Conservation (phyloP, 2,329 filamentous ascomycete genomes). For the Hypocreales sp. region DNA sequence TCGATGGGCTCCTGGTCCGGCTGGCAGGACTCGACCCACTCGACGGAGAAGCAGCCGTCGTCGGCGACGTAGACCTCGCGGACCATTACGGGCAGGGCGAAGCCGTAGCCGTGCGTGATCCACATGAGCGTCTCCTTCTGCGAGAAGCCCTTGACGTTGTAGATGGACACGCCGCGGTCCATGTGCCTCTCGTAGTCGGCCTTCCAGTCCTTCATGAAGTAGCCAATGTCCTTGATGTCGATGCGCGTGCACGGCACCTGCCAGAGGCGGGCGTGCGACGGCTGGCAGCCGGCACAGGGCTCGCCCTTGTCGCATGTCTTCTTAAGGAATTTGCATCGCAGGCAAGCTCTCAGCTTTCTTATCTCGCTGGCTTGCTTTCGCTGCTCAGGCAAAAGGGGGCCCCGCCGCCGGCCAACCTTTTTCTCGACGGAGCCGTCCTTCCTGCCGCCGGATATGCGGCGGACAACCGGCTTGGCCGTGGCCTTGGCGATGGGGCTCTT, state of each 20-base stretch:
- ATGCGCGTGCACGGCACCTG: slow-evolving; percentile 96
- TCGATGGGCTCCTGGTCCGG: slow-evolving; percentile 54
- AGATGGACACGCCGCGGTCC: slow-evolving; percentile 73
- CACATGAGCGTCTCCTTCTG: slow-evolving; percentile 59
- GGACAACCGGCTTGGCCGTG: slow-evolving; percentile 63
- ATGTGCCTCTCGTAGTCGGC: slow-evolving; percentile 90
- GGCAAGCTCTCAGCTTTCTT: slow-evolving; percentile 80
- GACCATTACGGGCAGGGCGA: slow-evolving; percentile 81
- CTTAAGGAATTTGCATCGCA: slow-evolving; percentile 97
- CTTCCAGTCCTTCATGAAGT: slow-evolving; percentile 99
- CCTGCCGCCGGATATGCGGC: slow-evolving; percentile 62
- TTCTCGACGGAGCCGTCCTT: slow-evolving; percentile 71
- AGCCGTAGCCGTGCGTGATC: slow-evolving; percentile 93
- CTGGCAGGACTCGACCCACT: slow-evolving; percentile 78
- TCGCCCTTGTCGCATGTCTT: slow-evolving; percentile 98
- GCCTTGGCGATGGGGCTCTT: slow-evolving; percentile 72
- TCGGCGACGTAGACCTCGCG: slow-evolving; percentile 87
- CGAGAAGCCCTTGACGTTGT: slow-evolving; percentile 80
- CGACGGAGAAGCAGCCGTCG: slow-evolving; percentile 80
- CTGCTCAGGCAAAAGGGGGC: slow-evolving; percentile 82
- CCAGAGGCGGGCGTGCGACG: slow-evolving; percentile 89
- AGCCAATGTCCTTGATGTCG: slow-evolving; percentile 95
- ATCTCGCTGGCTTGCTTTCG: slow-evolving; percentile 95
- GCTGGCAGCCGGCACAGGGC: slow-evolving; percentile 88
- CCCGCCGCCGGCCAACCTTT: slow-evolving; percentile 80